Evolutionary conservation across 805 yeast genomes (phyloP), one percentile per base, ranked within the genome.

Genomic region (Ascoidea rubescens): DNA sequence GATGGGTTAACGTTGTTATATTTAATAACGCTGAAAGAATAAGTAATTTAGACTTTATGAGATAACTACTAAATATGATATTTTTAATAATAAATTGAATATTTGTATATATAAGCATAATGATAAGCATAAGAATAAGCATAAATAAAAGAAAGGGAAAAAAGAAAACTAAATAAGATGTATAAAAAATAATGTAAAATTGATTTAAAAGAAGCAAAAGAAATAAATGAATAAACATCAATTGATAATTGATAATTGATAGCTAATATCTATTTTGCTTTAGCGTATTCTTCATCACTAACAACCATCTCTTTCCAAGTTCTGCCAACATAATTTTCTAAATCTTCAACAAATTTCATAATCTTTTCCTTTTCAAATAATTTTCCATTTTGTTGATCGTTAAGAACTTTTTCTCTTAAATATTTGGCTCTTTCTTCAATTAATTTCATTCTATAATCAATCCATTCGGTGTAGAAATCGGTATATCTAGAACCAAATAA

Each of bases 391-490:
- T 37, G 8, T 37, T 37, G 8, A 37, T 8, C 14, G 14, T 37
- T 14, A 37, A 10, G 8, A 37, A 37, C 43, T 4, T 10, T 37
- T 37, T 37, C 14, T 37, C 43, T 37, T 37, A 37, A 37, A 37
- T 37, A 10, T 37, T 37, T 8, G 14, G 14, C 2, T 37, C 43
- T 37, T 37, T 37, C 14, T 37, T 37, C 43, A 4, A 37, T 37
- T 37, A 37, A 10, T 37, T 37, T 14, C 43, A 37, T 37, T 60
- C 73, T 65, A 60, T 67, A 71, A 49, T 64, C 59, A 57, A 69
- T 60, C 67, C 67, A 71, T 46, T 70, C 71, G 28, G 69, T 68
- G 57, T 70, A 70, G 59, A 66, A 70, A n/a, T 66, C 67, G 52
- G 69, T 62, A 56, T 66, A 69, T 48, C 68, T 55, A 17, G 72